Evolutionary conservation across 768 basidiomycete genomes (phyloP).

Genomic region (Termitomyces sp.): DNA sequence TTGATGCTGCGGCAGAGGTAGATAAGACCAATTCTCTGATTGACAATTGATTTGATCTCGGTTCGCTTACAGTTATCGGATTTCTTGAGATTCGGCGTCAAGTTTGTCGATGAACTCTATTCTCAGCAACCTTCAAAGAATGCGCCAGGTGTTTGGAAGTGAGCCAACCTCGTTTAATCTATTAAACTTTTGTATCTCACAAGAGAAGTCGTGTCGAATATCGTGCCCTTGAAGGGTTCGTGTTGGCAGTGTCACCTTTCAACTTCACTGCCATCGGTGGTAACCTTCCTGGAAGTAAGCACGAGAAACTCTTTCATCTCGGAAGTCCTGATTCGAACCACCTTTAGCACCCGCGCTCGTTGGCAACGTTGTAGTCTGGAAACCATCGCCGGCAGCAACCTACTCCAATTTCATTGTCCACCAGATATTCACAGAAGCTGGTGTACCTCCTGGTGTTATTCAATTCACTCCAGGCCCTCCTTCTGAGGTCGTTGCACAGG

Average conservation of each 20-base stretch:
- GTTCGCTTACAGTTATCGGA: constrained; percentile 58
- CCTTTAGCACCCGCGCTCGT: constrained; percentile 78
- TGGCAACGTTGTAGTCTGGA: constrained; percentile 96
- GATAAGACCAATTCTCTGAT: background rate
- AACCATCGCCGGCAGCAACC: constrained; percentile 92
- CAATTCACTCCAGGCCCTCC: constrained; percentile 95
- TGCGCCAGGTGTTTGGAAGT: constrained; percentile 91
- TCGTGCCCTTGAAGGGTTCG: constrained; percentile 97
- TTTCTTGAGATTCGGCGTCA: constrained; percentile 95
- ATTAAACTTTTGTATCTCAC: background rate
- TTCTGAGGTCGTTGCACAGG: constrained; percentile 79
- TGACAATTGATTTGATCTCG: background rate
- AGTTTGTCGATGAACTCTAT: constrained; percentile 95
- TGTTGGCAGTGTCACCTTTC: constrained; percentile 96
- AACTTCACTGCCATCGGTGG: constrained; percentile 99
- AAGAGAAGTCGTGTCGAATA: constrained; percentile 82
- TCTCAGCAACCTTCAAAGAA: constrained; percentile 87
- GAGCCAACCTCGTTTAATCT: constrained; percentile 23
- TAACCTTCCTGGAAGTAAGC: constrained; percentile 67
- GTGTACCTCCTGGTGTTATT: constrained; percentile 90
- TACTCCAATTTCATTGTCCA: constrained; percentile 93
- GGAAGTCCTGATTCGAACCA: constrained; percentile 4
- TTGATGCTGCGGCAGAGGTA: constrained; percentile 96
- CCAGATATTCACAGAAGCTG: constrained; percentile 90
- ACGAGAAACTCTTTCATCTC: background rate